Base-by-base conservation (phyloP, 2,329 filamentous ascomycete species). In the Blastomyces parvus region DNA sequence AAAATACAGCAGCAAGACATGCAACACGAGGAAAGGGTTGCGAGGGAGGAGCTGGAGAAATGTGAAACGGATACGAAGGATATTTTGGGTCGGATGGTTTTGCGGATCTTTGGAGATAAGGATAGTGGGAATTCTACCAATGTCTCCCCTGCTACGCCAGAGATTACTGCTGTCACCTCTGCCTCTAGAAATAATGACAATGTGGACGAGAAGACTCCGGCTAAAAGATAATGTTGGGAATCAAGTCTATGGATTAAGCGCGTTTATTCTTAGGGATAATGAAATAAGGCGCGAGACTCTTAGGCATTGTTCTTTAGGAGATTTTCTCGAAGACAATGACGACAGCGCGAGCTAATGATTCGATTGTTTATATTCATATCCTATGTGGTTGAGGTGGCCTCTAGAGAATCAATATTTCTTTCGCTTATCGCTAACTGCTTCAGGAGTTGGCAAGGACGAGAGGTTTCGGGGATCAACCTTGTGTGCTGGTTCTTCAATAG, bases 1-100 rank as follows among this genome's bases (percentile, higher is more conserved):
- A 81, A 79, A 66, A 73, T 79, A 4, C 76, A 79, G 64, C 76
- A 79, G 66, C 74, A 79, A 46, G 78, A 81, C 56, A 73, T 76
- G 27, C 66, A 72, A 4, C 79, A 80, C 60, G 78, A 80, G 59
- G 72, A 78, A 65, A 71, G 73, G 46, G 72, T 74, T 27, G 70
- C 76, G n/a, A 68, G 72, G 60, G 69, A 74, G 64, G 76, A 76
- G 62, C 73, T 79, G 61, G 66, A 66, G 36, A 74, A 70, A 63
- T 77, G 74, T 64, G 76, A 78, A 65, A 70, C 71, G 42, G 76
- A 78, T 64, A 76, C 76, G 22, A 73, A 74, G 56, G 72, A 73
- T 9, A 71, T 80, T 42, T 74, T 74, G n/a, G 77, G 79, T 63
- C 70, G 78, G 50, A 76, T 77, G n/a, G 74, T 79, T 60, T 69